A percentile compares a stretch with the other conserved stretches of the same genome.
phyloP scores from a whole-genome alignment of 768 basidiomycete species.

The Exsudoporus frostii region DNA sequence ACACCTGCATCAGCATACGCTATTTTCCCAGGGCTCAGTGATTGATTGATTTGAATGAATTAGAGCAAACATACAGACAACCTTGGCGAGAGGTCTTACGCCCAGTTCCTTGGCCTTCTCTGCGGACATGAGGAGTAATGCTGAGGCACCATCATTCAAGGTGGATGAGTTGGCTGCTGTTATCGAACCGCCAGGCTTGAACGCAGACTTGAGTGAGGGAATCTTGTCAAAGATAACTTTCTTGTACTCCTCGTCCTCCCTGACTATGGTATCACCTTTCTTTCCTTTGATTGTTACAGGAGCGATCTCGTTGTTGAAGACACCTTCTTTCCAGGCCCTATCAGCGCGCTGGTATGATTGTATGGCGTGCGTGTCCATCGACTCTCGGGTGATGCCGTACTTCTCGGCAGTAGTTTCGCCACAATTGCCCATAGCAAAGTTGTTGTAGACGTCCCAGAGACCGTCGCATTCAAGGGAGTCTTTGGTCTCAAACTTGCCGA shows the following conservation, averaged over 20 bases:
- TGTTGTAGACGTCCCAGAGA: slow-evolving; percentile 96
- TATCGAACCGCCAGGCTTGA: slow-evolving; percentile 86
- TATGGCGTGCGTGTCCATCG: slow-evolving; percentile 87
- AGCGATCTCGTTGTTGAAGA: slow-evolving; percentile 83
- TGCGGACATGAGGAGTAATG: slow-evolving; percentile 90
- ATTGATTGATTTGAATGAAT: not conserved
- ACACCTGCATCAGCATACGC: slow-evolving; percentile 97
- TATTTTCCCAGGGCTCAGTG: slow-evolving; percentile 31
- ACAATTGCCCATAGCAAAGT: slow-evolving; percentile 98
- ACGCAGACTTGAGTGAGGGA: slow-evolving; percentile 81
- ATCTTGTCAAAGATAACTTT: slow-evolving; percentile 94
- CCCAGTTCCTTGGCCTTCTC: slow-evolving; percentile 91
- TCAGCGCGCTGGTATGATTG: slow-evolving; percentile 94
- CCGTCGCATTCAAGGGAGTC: slow-evolving; percentile 93
- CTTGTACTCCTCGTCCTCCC: slow-evolving; percentile 98
- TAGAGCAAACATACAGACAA: slow-evolving; percentile 68
- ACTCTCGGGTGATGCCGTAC: slow-evolving; percentile 78
- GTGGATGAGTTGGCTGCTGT: slow-evolving; percentile 97
- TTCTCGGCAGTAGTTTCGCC: slow-evolving; percentile 85
- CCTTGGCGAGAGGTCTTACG: slow-evolving; percentile 87
- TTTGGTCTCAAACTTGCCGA: slow-evolving; percentile 83
- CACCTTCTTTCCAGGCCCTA: slow-evolving; percentile 83
- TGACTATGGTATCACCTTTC: slow-evolving; percentile 87
- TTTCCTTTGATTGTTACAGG: slow-evolving; percentile 90
- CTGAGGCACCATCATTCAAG: slow-evolving; percentile 94